Percentiles rank a stretch among this genome's conserved stretches.
These are phyloP conservation scores for Anisodus tanguticus DNA, from an alignment of 257 asterid species.

Conservation along the genomic window DNA sequence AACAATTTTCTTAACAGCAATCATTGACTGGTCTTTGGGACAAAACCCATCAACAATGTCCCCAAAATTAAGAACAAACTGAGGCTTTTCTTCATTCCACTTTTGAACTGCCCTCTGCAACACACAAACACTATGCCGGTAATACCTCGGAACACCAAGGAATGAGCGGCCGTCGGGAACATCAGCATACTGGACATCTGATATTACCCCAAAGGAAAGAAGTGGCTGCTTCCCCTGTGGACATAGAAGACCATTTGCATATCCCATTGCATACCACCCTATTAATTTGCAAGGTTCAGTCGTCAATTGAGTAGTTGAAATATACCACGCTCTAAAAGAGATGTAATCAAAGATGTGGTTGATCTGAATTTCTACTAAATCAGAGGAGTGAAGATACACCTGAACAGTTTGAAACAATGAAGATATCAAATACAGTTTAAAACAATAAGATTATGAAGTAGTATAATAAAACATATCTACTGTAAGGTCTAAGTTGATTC, in stretches of 20 bases:
- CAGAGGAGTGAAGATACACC: neutral
- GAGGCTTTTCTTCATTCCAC: constrained; percentile 57
- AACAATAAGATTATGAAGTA: neutral
- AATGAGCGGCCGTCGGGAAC: constrained; percentile 89
- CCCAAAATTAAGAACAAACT: constrained; percentile 75
- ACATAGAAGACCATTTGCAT: constrained; percentile 49
- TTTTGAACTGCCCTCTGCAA: constrained; percentile 73
- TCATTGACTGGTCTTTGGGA: constrained; percentile 73
- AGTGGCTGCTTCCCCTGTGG: constrained; percentile 65
- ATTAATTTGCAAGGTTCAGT: neutral
- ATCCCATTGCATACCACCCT: constrained; percentile 54
- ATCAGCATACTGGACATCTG: constrained; percentile 96
- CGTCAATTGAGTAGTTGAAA: neutral
- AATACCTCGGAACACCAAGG: constrained; percentile 94
- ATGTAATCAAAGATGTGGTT: neutral
- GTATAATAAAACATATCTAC: neutral
- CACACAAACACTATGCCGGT: constrained; percentile 75
- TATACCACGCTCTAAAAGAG: neutral
- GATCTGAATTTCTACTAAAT: neutral
- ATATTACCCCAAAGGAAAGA: constrained; percentile 84
- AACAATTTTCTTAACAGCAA: constrained; percentile 55
- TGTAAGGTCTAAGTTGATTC: neutral
- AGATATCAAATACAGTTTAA: neutral
- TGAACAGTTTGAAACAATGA: neutral
- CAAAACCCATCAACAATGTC: constrained; percentile 90